Evolutionary conservation across 1,284 basidiomycete genomes (phyloP), one percentile per base, ranked within the genome.

Genomic region (Puccinia triticina): DNA sequence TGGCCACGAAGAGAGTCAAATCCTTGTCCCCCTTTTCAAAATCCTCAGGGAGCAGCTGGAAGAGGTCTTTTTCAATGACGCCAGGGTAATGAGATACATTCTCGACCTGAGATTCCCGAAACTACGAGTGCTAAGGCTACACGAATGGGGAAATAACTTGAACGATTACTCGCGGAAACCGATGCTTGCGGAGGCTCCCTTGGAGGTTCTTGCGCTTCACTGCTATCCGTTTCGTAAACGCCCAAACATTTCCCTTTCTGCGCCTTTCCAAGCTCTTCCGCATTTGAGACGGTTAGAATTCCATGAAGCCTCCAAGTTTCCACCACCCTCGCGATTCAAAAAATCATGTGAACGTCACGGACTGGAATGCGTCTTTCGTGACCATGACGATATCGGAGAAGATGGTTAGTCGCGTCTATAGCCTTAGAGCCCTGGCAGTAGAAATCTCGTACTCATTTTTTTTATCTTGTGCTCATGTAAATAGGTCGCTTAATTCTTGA

Each of bases 271-370:
- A 8, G 34, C 48, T 10, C 48, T 50, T 1, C 66, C 10, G 11
- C 66, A 46, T 48, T 69, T 69, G 43, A 26, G n/a, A 69, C 40
- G 43, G 29, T n/a, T 69, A 23, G 66, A 69, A 48, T 69, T 69
- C 1, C 66, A 69, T 48, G 43, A 69, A 21, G 23, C 43, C 12
- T 2, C 43, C 10, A 3, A 4, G 0, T 48, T 10, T 14, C 12
- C 43, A 8, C 66, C 40, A 29, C 66, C 66, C 7, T 14, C 11
- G 5, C 0, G 18, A 29, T 29, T 46, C 66, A 37, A 48, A 48
- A 2, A 16, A 11, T 2, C 0, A 5, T 69, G 66, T 69, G 43
- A 26, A n/a, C 7, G 16, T 8, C n/a, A 69, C 43, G 66, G 26
- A 1, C 43, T 69, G 26, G 12, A 69, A 48, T 69, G 66, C n/a